These are phyloP conservation scores for Saccharomyces eubayanus DNA, from an alignment of 805 yeast species.

Conservation along the genomic window DNA sequence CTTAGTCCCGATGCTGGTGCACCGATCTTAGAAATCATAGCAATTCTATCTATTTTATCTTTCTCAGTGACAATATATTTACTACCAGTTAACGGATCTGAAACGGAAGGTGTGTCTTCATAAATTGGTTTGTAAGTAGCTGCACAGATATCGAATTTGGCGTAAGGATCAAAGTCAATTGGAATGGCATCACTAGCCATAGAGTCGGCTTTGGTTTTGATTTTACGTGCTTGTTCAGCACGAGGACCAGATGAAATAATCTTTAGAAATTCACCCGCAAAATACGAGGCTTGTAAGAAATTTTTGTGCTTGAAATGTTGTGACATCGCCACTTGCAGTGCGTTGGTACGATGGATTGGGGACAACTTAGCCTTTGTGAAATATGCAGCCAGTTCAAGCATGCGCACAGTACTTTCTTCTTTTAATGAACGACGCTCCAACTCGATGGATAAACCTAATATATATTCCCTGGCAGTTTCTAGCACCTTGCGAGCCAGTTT, in stretches of 20 bases:
- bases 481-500: slow-evolving; percentile 64
- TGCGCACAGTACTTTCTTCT: slow-evolving; percentile 65
- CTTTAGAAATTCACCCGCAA: slow-evolving; percentile 76
- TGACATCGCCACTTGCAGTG: slow-evolving; percentile 90
- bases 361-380: slow-evolving; percentile 81
- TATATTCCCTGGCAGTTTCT: slow-evolving; percentile 76
- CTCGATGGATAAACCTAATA: slow-evolving; percentile 86
- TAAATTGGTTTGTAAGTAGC: slow-evolving; percentile 83
- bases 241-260: slow-evolving; percentile 66
- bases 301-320: slow-evolving; percentile 85
- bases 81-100: slow-evolving; percentile 87
- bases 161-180: slow-evolving; percentile 86
- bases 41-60: slow-evolving; percentile 72
- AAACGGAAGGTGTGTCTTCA: slow-evolving; percentile 54
- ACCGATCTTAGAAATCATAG: slow-evolving; percentile 73
- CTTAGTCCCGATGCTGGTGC: slow-evolving; percentile 89
- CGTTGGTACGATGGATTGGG: slow-evolving; percentile 75
- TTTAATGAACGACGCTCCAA: slow-evolving; percentile 77
- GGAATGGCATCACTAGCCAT: slow-evolving; percentile 80
- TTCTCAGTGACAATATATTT: slow-evolving; percentile 67
- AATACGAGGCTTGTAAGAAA: slow-evolving; percentile 78
- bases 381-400: slow-evolving; percentile 90
- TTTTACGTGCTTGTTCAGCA: slow-evolving; percentile 80
- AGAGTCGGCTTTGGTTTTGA: slow-evolving; percentile 71
- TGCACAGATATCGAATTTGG: slow-evolving; percentile 86